Percentiles rank a stretch among this genome's conserved stretches.
phyloP scores from a whole-genome alignment of 768 basidiomycete genomes.

The Peribolospora baueri region DNA sequence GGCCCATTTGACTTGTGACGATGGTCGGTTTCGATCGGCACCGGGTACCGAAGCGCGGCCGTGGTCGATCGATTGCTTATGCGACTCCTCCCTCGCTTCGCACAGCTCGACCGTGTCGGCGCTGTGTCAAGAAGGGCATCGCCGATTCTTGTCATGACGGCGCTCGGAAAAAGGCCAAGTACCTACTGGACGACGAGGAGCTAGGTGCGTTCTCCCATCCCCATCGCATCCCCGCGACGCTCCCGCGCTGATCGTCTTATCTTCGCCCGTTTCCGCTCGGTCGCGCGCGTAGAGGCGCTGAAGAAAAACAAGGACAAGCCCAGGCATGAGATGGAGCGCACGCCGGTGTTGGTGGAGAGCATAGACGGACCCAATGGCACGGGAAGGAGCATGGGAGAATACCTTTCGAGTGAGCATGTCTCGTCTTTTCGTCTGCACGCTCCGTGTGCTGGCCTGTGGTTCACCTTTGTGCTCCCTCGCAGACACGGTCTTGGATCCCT shows the following conservation, averaged over 20 bases:
- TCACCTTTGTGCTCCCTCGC: slow-evolving; percentile 18
- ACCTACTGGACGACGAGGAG: slow-evolving; percentile 78
- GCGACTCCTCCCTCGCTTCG: slow-evolving; percentile 1
- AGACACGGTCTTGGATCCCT: slow-evolving; percentile 25
- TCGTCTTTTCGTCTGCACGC: no score
- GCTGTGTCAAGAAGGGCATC: slow-evolving; percentile 83
- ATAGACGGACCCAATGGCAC: no score
- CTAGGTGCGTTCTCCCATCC: no score
- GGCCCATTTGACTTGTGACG: slow-evolving; percentile 94
- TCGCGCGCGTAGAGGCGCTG: no score
- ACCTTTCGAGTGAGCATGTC: no score
- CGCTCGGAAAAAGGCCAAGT: slow-evolving; percentile 92
- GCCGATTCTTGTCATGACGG: slow-evolving; percentile 75
- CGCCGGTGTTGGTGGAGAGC: no score
- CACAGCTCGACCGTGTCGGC: slow-evolving; percentile 82
- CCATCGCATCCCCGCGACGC: no score
- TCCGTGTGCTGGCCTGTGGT: slow-evolving; percentile 6
- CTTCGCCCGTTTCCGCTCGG: no score
- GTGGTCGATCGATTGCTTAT: neutral
- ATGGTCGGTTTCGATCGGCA: slow-evolving; percentile 35
- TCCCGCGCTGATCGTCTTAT: no score
- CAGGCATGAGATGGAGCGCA: no score
- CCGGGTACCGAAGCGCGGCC: neutral
- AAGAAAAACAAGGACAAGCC: no score
- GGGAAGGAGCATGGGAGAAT: no score